A percentile compares a stretch with the other conserved stretches of the same genome.
These are phyloP conservation scores for Diaporthe eres DNA, from an alignment of 2,329 filamentous ascomycete genomes.

Conservation along the genomic window DNA sequence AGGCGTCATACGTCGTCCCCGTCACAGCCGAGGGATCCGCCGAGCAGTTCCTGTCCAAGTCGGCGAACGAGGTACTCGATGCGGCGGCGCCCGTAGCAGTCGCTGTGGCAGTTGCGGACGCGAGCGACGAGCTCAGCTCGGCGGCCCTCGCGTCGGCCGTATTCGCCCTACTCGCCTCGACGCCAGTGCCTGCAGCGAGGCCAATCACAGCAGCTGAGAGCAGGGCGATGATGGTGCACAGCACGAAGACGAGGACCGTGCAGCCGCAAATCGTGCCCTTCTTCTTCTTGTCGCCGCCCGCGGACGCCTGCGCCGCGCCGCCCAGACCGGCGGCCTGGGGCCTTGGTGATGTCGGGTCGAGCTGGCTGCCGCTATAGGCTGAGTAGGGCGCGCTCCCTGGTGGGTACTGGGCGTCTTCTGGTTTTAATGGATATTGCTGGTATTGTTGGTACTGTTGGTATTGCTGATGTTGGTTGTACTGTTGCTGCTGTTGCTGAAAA, in stretches of 20 bases:
- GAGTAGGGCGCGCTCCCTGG: conserved; percentile 28
- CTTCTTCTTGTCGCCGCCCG: conserved; percentile 2
- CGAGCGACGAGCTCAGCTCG: conserved; percentile 46
- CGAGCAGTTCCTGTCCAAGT: conserved; percentile 58
- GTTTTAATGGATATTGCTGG: conserved; percentile 31
- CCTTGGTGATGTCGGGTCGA: conserved; percentile 33
- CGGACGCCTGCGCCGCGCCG: conserved; percentile 2
- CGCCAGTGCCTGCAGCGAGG: conserved; percentile 59
- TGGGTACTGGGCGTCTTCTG: conserved; percentile 26
- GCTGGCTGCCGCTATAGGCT: conserved; percentile 37
- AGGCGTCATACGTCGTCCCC: conserved; percentile 56
- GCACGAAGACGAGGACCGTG: conserved; percentile 55
- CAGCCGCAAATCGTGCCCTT: conserved; percentile 53
- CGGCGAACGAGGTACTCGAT: conserved; percentile 47
- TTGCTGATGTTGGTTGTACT: conserved; percentile 30
- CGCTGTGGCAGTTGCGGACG: conserved; percentile 44
- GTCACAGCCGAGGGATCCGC: conserved; percentile 52
- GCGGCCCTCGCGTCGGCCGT: conserved; percentile 53
- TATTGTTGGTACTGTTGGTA: conserved; percentile 32
- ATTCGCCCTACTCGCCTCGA: conserved; percentile 57
- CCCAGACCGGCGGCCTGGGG: neutral
- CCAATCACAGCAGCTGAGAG: conserved; percentile 59
- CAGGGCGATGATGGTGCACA: conserved; percentile 57
- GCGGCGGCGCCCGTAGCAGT: conserved; percentile 42
- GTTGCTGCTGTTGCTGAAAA: conserved; percentile 2